Percentiles rank a stretch among this genome's conserved stretches.
Evolutionary conservation across 1,284 basidiomycete species (phyloP).

Genomic region (Naganishia liquefaciens): DNA sequence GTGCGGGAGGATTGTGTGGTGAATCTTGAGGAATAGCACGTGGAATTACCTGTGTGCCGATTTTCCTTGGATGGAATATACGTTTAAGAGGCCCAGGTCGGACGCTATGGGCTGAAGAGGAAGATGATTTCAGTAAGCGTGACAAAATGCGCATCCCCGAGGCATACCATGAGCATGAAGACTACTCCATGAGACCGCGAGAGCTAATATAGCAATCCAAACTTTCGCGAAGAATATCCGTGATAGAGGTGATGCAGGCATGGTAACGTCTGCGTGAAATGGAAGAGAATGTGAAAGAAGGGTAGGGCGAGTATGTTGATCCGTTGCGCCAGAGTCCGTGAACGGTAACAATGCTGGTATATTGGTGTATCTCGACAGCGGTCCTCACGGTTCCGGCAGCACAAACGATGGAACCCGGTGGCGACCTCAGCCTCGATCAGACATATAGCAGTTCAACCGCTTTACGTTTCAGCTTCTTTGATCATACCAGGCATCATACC

Average conservation of each 20-base stretch:
- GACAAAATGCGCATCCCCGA: neutral
- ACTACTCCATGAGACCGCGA: constrained; percentile 3
- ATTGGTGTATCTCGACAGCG: neutral
- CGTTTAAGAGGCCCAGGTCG: constrained; percentile 61
- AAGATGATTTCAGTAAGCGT: neutral
- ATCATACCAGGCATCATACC: neutral
- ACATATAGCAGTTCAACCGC: neutral
- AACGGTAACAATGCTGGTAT: neutral
- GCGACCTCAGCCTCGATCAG: neutral
- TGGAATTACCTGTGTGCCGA: constrained; percentile 58
- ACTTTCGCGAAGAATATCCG: constrained; percentile 20
- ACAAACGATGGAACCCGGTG: neutral
- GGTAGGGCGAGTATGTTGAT: neutral
- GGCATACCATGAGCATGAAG: constrained; percentile 16
- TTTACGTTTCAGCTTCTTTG: neutral
- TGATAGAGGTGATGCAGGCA: constrained; percentile 27
- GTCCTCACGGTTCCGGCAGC: neutral
- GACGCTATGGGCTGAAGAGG: constrained; percentile 19
- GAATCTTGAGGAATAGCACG: constrained; percentile 28
- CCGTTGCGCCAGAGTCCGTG: neutral
- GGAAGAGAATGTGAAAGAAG: neutral
- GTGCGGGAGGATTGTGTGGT: constrained; percentile 13
- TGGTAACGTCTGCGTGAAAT: neutral
- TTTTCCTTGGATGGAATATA: constrained; percentile 62
- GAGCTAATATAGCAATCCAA: constrained; percentile 5